Evolutionary conservation across 129 eudicot genomes (phyloP), one percentile per base, ranked within the genome.

Genomic region (Deinandra increscens): DNA sequence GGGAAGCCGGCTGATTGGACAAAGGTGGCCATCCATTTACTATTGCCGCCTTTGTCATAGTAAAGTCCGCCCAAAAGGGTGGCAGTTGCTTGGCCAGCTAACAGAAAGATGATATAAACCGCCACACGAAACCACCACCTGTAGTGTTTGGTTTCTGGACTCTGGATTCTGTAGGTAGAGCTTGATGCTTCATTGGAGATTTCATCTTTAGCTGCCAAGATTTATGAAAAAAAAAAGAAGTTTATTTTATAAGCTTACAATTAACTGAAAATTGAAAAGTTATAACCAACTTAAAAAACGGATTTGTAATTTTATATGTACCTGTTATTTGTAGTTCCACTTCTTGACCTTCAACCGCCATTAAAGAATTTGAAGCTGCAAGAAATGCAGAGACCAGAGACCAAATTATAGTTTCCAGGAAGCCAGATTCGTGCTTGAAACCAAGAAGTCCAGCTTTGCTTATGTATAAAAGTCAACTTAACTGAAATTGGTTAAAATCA

Each of bases 11-110:
- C 79, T 0, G 88, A 81, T 79, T 81, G 89, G 22, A 87, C 89
- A 18, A 87, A 79, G 51, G 93, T 86, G 9, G 93, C 82, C 77
- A 86, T 83, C 93, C 93, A 83, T 69, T 81, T 86, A 77, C 93
- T 86, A 23, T 86, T 86, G 6, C 93, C 93, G 17, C 93, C 93
- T 69, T 86, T 74, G 48, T 86, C 86, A 7, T 70, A 86, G 77
- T 83, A 86, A 45, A 86, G 81, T 69, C 83, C 66, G 4, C 88
- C 88, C 72, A 87, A 67, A 15, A 84, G 83, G 59, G 85, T 81
- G 65, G 89, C 94, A 10, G 83, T 69, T 42, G 94, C 83, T 53
- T 81, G 85, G 13, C 94, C 94, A 31, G 76, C 64, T 29, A 87
- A 77, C 4, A 87, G 75, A 66, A 76, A 76, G 46, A 73, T 11